Evolutionary conservation across 305 asterid genomes (phyloP), one percentile per base, ranked within the genome.

Genomic region (Withania somnifera): DNA sequence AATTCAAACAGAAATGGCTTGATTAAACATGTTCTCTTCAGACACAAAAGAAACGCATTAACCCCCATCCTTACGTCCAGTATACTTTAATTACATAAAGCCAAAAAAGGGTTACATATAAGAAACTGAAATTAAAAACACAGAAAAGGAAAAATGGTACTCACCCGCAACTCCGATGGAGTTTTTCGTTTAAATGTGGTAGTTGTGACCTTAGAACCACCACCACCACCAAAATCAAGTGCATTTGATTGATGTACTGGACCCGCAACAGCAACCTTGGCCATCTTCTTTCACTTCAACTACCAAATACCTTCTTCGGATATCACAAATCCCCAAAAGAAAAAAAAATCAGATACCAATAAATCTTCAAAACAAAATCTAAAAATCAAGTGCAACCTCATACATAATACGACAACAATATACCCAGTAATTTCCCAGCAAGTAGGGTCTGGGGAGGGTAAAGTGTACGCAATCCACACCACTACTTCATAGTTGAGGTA

Each of bases 121-220:
- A 45, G 6, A 73, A 73, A 30, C 26, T 47, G 24, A 73, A 67
- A 19, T 8, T 19, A 40, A 1, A 15, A 4, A 45, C 17, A 4
- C 8, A 73, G 28, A 75, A 7, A 26, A 10, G n/a, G 60, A 50
- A 50, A 75, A 68, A 28, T 26, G 57, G 28, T 50, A 28, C 80
- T 84, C 89, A 95, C 99, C 89, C 95, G 88, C 47, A 95, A 82
- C 87, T 95, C 97, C 9, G 98, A 91, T 0, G 98, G 99, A 45
- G 98, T 95, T 90, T 95, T 95, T 83, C 97, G 88, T 88, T 92
- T 95, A 91, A 90, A 64, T 54, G 83, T 86, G 73, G 90, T 64
- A 66, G 88, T n/a, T 34, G 89, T 77, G 68, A 85, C 79, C 90
- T 84, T 89, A 19, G 91, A 83, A 82, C 84, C 88, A 30, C 90